These are phyloP conservation scores for Fusarium penzigii DNA, from an alignment of 2,329 filamentous ascomycete species.

Conservation along the genomic window DNA sequence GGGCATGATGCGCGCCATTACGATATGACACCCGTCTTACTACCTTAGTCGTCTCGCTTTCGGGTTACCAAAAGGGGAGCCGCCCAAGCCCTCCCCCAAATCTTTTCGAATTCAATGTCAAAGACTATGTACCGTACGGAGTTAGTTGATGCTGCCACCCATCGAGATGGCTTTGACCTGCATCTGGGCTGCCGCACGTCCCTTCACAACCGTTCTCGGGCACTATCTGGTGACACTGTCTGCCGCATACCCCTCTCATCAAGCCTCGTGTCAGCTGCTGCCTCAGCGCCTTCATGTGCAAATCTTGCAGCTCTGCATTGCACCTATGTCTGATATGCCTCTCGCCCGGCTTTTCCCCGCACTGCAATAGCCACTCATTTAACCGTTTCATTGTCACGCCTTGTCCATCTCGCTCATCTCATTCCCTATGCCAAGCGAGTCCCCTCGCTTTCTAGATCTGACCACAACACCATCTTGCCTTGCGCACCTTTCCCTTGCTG, in stretches of 20 bases:
- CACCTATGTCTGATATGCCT: slow-evolving; percentile 11
- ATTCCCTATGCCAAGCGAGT: slow-evolving; percentile 2
- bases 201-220: slow-evolving; percentile 7
- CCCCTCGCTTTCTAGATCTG: slow-evolving; percentile 20
- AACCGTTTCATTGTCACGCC: slow-evolving; percentile 11
- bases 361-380: slow-evolving; percentile 14
- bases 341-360: slow-evolving; percentile 23
- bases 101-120: background rate
- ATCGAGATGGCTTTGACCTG: slow-evolving; percentile 4
- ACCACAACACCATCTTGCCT: slow-evolving; percentile 12
- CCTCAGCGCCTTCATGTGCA: slow-evolving; percentile 22
- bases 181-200: slow-evolving; percentile 15
- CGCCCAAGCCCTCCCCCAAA: background rate
- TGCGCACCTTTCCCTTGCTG: slow-evolving; percentile 10
- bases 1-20: background rate
- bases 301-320: slow-evolving; percentile 24
- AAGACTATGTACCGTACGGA: background rate
- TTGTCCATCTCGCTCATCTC: slow-evolving; percentile 11
- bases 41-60: background rate
- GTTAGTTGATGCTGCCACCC: slow-evolving; percentile 4
- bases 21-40: background rate
- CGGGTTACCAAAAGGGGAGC: background rate
- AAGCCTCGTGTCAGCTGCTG: slow-evolving; percentile 12
- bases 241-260: slow-evolving; percentile 14
- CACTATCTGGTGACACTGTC: slow-evolving; percentile 15